Conservation (phyloP, 192 early-diverging fungal genomes). For the Coemansia sp. region DNA sequence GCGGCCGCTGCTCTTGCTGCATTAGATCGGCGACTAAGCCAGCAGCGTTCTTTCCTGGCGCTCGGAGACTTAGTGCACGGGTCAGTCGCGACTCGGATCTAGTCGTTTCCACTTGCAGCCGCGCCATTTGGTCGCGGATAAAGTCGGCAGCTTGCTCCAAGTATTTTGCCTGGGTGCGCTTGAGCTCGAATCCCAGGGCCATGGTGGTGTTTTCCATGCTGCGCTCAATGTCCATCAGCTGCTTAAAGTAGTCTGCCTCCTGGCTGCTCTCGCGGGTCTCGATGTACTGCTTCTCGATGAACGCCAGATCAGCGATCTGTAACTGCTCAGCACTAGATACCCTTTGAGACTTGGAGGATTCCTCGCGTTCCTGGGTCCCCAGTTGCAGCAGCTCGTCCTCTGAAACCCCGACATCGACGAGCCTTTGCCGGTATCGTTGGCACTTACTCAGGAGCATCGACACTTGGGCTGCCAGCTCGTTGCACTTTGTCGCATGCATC, state of each 20-base stretch:
- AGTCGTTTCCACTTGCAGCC: constrained; percentile 15
- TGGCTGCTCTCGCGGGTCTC: constrained; percentile 51
- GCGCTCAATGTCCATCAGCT: constrained; percentile 51
- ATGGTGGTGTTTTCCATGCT: constrained; percentile 56
- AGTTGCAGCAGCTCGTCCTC: constrained; percentile 42
- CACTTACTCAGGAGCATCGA: constrained; percentile 26
- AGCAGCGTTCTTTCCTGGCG: constrained; percentile 23
- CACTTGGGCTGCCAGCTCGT: constrained; percentile 43
- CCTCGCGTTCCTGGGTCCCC: neutral
- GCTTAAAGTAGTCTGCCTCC: constrained; percentile 49
- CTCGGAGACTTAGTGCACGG: neutral
- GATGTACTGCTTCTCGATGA: constrained; percentile 51
- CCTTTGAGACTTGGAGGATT: too few species aligned
- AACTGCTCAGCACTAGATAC: constrained; percentile 7
- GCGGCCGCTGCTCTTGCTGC: neutral
- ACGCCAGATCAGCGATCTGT: constrained; percentile 41
- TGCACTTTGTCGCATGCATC: constrained; percentile 47
- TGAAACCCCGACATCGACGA: constrained; percentile 17
- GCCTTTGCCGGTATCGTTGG: constrained; percentile 22
- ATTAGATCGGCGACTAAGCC: neutral
- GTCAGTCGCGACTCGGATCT: constrained; percentile 22
- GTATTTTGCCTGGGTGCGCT: constrained; percentile 53
- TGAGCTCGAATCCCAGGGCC: constrained; percentile 52
- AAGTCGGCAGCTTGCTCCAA: constrained; percentile 52
- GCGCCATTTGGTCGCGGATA: constrained; percentile 53